phyloP scores from a whole-genome alignment of 352 stramenopile genomes.

The Thraustotheca clavata region DNA sequence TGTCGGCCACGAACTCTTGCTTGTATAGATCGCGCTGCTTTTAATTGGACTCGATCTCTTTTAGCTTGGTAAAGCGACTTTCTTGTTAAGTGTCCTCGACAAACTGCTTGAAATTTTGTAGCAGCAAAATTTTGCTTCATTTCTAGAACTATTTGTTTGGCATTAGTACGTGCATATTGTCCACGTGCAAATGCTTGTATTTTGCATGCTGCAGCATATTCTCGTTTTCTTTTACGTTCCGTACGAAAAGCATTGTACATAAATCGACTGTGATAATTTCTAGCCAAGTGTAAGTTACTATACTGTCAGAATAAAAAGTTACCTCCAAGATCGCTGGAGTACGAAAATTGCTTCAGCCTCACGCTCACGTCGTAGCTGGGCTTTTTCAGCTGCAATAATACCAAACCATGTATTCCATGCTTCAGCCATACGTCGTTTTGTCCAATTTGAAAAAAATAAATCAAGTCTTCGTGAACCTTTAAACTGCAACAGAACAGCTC shows the following conservation, averaged over 20 bases:
- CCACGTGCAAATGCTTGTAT: constrained; percentile 49
- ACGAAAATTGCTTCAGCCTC: constrained; percentile 43
- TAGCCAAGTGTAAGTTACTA: not conserved
- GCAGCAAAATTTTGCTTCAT: constrained; percentile 31
- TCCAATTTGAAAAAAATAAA: constrained; percentile 57
- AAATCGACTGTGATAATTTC: constrained; percentile 1
- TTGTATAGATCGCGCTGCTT: constrained; percentile 24
- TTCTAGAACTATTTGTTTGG: constrained; percentile 24
- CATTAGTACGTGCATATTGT: constrained; percentile 29
- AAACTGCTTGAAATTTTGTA: constrained; percentile 29
- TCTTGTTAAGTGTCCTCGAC: constrained; percentile 19
- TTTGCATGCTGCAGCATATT: constrained; percentile 32
- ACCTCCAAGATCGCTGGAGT: constrained; percentile 52
- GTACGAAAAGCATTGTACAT: not conserved
- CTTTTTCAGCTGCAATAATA: constrained; percentile 41
- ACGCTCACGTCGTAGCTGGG: constrained; percentile 36
- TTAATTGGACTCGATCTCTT: not conserved
- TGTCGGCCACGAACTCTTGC: constrained; percentile 48
- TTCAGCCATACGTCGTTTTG: constrained; percentile 47
- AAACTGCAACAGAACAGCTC: constrained; percentile 63
- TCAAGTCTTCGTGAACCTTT: constrained; percentile 73
- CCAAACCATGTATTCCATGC: constrained; percentile 64
- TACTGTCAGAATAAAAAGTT: not conserved
- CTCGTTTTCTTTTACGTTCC: not conserved
- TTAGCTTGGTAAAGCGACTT: not conserved